phyloP scores from a whole-genome alignment of 352 stramenopile genomes.

The Phytopythium boreale region DNA sequence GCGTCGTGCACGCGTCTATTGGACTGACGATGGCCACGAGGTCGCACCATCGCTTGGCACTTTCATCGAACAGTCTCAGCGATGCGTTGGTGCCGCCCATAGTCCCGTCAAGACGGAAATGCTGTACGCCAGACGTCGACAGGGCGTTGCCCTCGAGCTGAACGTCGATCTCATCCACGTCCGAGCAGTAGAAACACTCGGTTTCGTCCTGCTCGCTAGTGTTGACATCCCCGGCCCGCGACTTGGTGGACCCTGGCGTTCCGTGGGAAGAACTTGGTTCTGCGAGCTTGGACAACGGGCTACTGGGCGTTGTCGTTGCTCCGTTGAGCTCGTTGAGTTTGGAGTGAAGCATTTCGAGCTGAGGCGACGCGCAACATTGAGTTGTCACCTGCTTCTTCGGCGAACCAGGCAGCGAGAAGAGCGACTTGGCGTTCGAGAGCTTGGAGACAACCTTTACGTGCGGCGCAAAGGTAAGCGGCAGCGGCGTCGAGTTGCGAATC shows the following conservation, averaged over 20 bases:
- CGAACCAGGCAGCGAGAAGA: conserved; percentile 50
- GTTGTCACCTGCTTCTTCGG: conserved; percentile 36
- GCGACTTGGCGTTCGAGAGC: conserved; percentile 54
- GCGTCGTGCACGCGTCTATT: conserved; percentile 58
- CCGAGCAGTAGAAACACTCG: conserved; percentile 70
- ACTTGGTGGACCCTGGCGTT: background rate
- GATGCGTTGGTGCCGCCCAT: conserved; percentile 61
- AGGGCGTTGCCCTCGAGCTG: conserved; percentile 62
- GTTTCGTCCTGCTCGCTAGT: conserved; percentile 23
- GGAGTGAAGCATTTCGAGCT: conserved; percentile 68
- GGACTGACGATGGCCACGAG: conserved; percentile 71
- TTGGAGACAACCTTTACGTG: conserved; percentile 48
- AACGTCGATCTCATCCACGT: conserved; percentile 57
- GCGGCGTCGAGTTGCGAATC: conserved; percentile 52
- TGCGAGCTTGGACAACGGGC: background rate
- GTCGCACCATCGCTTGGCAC: conserved; percentile 70
- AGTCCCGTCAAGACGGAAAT: conserved; percentile 53
- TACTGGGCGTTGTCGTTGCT: conserved; percentile 28
- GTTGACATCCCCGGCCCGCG: conserved; percentile 17
- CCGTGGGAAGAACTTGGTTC: background rate
- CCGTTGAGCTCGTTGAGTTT: conserved; percentile 65
- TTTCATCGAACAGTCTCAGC: conserved; percentile 70
- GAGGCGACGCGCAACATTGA: conserved; percentile 48
- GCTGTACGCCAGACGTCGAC: conserved; percentile 43
- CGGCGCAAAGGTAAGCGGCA: conserved; percentile 53